A percentile compares a stretch with the other conserved stretches of the same genome.
Evolutionary conservation across 2,329 filamentous ascomycete species (phyloP).

Genomic region (Tothia fuscella): DNA sequence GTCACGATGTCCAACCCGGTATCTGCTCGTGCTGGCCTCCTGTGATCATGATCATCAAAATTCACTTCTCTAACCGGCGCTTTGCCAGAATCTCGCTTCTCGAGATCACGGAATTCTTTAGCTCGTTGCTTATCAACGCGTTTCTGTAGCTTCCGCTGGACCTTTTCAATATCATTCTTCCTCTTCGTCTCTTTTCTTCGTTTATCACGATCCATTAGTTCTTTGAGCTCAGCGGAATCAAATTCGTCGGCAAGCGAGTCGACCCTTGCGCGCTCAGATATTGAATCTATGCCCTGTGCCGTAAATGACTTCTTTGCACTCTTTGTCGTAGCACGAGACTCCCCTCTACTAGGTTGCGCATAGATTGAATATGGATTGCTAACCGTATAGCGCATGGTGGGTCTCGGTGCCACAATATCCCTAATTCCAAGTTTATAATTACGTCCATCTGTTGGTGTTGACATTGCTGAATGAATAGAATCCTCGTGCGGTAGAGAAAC

Average conservation of each 20-base stretch:
- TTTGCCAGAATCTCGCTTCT: too few species aligned
- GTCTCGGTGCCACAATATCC: conserved; percentile 72
- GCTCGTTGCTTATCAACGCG: background rate
- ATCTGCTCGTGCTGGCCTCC: too few species aligned
- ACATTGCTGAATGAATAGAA: conserved; percentile 66
- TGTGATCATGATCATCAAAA: too few species aligned
- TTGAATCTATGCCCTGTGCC: conserved; percentile 34
- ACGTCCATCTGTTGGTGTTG: conserved; percentile 59
- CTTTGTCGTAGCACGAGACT: background rate
- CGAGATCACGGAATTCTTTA: background rate
- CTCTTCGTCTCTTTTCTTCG: conserved; percentile 67
- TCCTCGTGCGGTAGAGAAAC: conserved; percentile 62
- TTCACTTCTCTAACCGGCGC: too few species aligned
- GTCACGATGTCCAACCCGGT: too few species aligned
- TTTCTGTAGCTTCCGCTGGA: conserved; percentile 48
- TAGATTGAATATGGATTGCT: background rate
- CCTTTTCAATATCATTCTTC: conserved; percentile 52
- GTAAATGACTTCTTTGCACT: background rate
- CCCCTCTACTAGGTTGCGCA: conserved; percentile 1
- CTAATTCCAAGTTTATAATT: conserved; percentile 73
- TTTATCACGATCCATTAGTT: conserved; percentile 81
- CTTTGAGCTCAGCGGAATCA: conserved; percentile 70
- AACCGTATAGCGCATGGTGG: conserved; percentile 62
- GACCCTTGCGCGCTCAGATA: conserved; percentile 50
- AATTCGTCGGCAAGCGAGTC: conserved; percentile 70